Evolutionary conservation across 106 monocot species (phyloP).

Genomic region (Acorus calamus): DNA sequence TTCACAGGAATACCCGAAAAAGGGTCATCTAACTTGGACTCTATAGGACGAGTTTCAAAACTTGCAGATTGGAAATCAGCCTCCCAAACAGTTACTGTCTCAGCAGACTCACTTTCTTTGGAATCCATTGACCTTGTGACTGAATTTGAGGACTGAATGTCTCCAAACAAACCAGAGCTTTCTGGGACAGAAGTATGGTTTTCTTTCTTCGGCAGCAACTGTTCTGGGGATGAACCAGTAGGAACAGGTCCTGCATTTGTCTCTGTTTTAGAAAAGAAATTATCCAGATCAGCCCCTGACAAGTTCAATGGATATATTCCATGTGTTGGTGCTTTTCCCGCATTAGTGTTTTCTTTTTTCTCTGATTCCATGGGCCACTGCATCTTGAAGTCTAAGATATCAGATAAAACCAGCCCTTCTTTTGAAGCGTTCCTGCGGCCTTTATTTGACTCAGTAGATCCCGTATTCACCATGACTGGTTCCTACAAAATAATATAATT

Average conservation of each 20-base stretch:
- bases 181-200: conserved; percentile 10
- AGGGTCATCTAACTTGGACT: conserved; percentile 8
- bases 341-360: conserved; percentile 9
- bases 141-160: conserved; percentile 17
- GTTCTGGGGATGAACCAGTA: conserved; percentile 6
- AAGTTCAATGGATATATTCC: conserved; percentile 31
- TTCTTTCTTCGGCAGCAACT: conserved; percentile 5
- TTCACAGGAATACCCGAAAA: conserved; percentile 10
- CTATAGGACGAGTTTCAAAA: conserved; percentile 4
- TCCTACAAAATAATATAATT: conserved; percentile 39
- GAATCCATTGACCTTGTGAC: conserved; percentile 10
- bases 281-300: conserved; percentile 61
- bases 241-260: conserved; percentile 6
- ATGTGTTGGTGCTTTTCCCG: conserved; percentile 6
- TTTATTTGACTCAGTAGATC: conserved; percentile 38
- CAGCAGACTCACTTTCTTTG: conserved; percentile 12
- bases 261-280: conserved; percentile 42
- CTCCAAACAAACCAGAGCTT: conserved; percentile 21
- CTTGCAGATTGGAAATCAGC: conserved; percentile 58
- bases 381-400: conserved; percentile 52
- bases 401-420: conserved; percentile 38
- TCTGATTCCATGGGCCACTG: conserved; percentile 28
- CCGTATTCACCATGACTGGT: conserved; percentile 27
- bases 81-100: conserved; percentile 57
- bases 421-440: conserved; percentile 12